Percentiles rank a stretch among this genome's conserved stretches.
These are phyloP conservation scores for Chytriomyces confervae DNA, from an alignment of 192 early-diverging fungal genomes.

Conservation along the genomic window DNA sequence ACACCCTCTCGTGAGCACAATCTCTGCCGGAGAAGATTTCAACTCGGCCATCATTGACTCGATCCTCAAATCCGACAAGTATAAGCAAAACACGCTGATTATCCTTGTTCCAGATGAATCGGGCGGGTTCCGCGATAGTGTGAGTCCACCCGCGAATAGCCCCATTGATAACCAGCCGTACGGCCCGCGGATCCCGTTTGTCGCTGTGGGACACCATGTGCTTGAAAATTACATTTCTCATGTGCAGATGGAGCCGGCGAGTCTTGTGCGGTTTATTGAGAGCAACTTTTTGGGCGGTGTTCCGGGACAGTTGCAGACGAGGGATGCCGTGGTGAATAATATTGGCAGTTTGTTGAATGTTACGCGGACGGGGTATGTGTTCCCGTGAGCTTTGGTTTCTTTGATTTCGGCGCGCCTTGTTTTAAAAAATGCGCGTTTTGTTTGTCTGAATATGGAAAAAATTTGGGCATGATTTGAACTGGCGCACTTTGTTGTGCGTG, in stretches of 20 bases:
- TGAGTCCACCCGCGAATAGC: slow-evolving; percentile 6
- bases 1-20: slow-evolving; percentile 23
- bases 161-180: slow-evolving; percentile 16
- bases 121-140: slow-evolving; percentile 28
- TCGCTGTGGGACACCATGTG: slow-evolving; percentile 14
- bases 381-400: no score
- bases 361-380: slow-evolving; percentile 6
- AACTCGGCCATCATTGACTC: slow-evolving; percentile 20
- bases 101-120: slow-evolving; percentile 27
- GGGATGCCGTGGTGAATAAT: slow-evolving; percentile 34
- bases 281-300: slow-evolving; percentile 32
- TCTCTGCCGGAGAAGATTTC: slow-evolving; percentile 33
- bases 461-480: no score
- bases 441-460: no score
- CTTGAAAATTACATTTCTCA: slow-evolving; percentile 37
- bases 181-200: slow-evolving; percentile 20
- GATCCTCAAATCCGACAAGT: slow-evolving; percentile 10
- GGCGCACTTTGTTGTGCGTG: no score
- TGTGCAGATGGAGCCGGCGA: slow-evolving; percentile 34
- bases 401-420: no score
- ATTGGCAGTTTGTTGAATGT: slow-evolving; percentile 23
- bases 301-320: slow-evolving; percentile 32
- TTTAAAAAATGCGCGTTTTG: no score
- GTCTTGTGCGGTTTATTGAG: slow-evolving; percentile 31
- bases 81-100: slow-evolving; percentile 33